Percentiles rank a stretch among this genome's conserved stretches.
phyloP scores from a whole-genome alignment of 2,329 filamentous ascomycete species.

The Aspergillus eucalypticola region DNA sequence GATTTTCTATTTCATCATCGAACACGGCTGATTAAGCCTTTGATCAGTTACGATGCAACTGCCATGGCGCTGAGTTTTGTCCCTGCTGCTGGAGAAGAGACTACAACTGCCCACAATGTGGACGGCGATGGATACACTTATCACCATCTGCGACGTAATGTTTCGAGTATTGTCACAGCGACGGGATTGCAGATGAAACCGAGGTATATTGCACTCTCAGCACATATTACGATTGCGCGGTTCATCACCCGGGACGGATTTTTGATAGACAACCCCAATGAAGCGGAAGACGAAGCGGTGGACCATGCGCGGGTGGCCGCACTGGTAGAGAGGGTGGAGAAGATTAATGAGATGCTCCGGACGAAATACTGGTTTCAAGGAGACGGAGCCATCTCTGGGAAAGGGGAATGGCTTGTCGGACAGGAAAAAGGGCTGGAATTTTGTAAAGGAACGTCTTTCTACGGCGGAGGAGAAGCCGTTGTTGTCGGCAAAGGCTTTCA shows the following conservation, averaged over 20 bases:
- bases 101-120: neutral
- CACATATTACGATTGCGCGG: constrained; percentile 82
- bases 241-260: constrained; percentile 70
- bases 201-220: constrained; percentile 84
- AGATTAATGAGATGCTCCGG: constrained; percentile 74
- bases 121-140: constrained; percentile 74
- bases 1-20: constrained; percentile 68
- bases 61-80: constrained; percentile 86
- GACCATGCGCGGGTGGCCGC: constrained; percentile 57
- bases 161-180: constrained; percentile 63
- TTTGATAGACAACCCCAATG: constrained; percentile 32
- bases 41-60: constrained; percentile 79
- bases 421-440: constrained; percentile 79
- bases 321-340: constrained; percentile 72
- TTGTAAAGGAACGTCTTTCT: constrained; percentile 78
- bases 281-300: constrained; percentile 34
- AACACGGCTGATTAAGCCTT: constrained; percentile 75
- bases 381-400: constrained; percentile 43
- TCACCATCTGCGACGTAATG: constrained; percentile 81
- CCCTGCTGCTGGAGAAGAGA: constrained; percentile 68
- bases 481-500: constrained; percentile 51
- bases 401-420: constrained; percentile 83
- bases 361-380: constrained; percentile 66
- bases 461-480: constrained; percentile 76
- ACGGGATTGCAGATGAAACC: constrained; percentile 71